A percentile compares a stretch with the other conserved stretches of the same genome.
phyloP scores from a whole-genome alignment of 2,329 filamentous ascomycete genomes.

The Aciculosporium take region DNA sequence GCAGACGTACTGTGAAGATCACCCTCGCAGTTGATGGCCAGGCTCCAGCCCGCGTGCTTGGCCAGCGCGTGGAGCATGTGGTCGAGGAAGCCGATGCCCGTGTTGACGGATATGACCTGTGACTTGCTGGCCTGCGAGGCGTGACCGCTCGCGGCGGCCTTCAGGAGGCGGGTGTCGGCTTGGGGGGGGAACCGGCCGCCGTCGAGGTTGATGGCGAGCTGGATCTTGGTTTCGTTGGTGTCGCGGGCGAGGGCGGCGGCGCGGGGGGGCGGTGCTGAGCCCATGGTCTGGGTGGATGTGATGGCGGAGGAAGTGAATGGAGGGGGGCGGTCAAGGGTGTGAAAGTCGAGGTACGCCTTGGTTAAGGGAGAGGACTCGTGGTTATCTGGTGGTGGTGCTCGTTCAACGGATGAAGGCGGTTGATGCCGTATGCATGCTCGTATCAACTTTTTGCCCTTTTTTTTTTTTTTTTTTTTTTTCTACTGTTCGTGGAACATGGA shows the following conservation, averaged over 20 bases:
- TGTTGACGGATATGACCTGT: slow-evolving; percentile 77
- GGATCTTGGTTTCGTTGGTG: slow-evolving; percentile 97
- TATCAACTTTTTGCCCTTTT: no score
- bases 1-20: slow-evolving; percentile 74
- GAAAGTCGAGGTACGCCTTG: no score
- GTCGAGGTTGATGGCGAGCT: slow-evolving; percentile 83
- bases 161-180: slow-evolving; percentile 40
- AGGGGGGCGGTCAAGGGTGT: no score
- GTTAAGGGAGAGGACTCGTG: no score
- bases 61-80: slow-evolving; percentile 97
- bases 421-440: no score
- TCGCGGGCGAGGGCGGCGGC: slow-evolving; percentile 70
- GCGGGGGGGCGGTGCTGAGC: slow-evolving; percentile 29
- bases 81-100: slow-evolving; percentile 93
- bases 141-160: slow-evolving; percentile 44
- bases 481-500: no score
- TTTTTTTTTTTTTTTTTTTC: no score
- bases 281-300: slow-evolving; percentile 13
- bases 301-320: no score
- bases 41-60: slow-evolving; percentile 90
- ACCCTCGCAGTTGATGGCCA: slow-evolving; percentile 69
- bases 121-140: slow-evolving; percentile 72
- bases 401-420: no score
- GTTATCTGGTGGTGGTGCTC: no score
- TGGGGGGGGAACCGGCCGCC: slow-evolving; percentile 63